Evolutionary conservation across 805 yeast species (phyloP), one percentile per base, ranked within the genome.

Genomic region (Saturnispora mendoncae): DNA sequence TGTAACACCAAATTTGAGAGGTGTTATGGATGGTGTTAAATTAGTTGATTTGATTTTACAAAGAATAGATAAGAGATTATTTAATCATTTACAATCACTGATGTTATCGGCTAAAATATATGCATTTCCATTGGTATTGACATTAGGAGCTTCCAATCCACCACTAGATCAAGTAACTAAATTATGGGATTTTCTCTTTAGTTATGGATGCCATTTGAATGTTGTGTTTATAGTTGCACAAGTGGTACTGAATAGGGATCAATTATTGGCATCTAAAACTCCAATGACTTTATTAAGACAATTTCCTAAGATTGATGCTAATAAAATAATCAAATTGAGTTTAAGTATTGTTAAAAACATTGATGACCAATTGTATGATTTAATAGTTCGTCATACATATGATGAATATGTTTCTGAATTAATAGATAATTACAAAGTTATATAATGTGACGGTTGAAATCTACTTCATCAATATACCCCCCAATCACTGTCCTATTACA

Each of bases 171-270:
- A 87, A 47, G 83, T 84, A 1, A 61, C 87, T 29, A 73, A 77
- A 44, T 66, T 87, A 14, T 87, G 97, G 97, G 97, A 87, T 57
- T 83, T 87, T 49, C 62, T 86, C 51, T 82, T 87, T 60, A 94
- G 96, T 3, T 87, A 84, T 53, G 97, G 97, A 0, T 76, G 83
- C 15, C 95, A 88, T 54, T 71, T 86, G 78, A 87, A 88, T 60
- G 72, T 88, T 23, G 65, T 88, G 29, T 82, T 86, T 50, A 76
- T 87, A 3, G 84, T 86, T 7, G 90, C 96, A 2, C 95, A 84
- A 56, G 62, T 87, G 18, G 76, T 84, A 4, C 65, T 80, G 32
- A 78, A 82, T 45, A 66, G 96, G 43, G 71, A 77, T 8, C 62
- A 69, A 24, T 62, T 87, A n/a, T 58, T 88, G 42, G 63, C 62